Percentiles rank a stretch among this genome's conserved stretches.
Conservation (phyloP, 768 basidiomycete species). For the Phylloporus arenicola region DNA sequence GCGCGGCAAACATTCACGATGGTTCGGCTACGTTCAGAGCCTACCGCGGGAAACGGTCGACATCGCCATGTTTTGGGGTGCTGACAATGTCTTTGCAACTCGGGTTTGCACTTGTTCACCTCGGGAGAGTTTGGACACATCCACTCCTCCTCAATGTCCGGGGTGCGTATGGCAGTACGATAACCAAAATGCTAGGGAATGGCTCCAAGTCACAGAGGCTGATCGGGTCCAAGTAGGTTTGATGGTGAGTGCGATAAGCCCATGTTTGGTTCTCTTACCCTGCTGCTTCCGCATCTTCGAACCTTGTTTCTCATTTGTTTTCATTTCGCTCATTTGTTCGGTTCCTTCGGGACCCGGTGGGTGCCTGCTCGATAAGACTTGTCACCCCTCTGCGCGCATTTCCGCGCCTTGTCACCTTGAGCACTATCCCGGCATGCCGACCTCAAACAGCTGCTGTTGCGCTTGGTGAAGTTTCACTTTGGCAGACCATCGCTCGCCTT, state of each 20-base stretch:
- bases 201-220: constrained; percentile 32
- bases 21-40: constrained; percentile 63
- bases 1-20: constrained; percentile 45
- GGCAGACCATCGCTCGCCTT: constrained; percentile 14
- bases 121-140: constrained; percentile 11
- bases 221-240: constrained; percentile 21
- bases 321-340: constrained; percentile 10
- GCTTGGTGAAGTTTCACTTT: constrained; percentile 14
- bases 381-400: constrained; percentile 1
- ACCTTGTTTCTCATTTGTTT: constrained; percentile 1
- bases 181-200: constrained; percentile 26
- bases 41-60: constrained; percentile 50
- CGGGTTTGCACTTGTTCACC: constrained; percentile 14
- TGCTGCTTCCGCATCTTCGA: background rate
- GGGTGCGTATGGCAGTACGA: constrained; percentile 24
- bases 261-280: constrained; percentile 4
- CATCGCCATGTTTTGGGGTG: constrained; percentile 59
- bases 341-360: constrained; percentile 10
- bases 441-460: constrained; percentile 2
- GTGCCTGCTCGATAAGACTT: constrained; percentile 3
- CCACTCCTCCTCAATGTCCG: constrained; percentile 8
- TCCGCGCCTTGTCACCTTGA: constrained; percentile 8
- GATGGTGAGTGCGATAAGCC: constrained; percentile 22
- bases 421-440: constrained; percentile 7
- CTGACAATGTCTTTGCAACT: constrained; percentile 17